A percentile compares a stretch with the other conserved stretches of the same genome.
Evolutionary conservation across 176 grass and related monocot genomes (phyloP).

Genomic region (Puya raimondii): DNA sequence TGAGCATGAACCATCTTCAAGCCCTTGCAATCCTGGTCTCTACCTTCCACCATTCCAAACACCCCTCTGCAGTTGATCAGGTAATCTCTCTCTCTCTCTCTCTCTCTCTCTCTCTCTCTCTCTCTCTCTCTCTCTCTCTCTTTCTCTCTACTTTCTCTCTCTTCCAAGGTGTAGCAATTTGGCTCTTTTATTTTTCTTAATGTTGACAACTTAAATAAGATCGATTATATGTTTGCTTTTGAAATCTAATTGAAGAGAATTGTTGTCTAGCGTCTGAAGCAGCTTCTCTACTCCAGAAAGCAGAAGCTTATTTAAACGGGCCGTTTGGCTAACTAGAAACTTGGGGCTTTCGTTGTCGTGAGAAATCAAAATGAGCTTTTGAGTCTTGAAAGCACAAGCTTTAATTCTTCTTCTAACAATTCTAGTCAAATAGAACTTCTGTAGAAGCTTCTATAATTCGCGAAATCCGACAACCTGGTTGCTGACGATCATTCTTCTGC

Average conservation of each 20-base stretch:
- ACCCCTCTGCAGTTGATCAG: constrained; percentile 92
- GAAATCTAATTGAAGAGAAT: background rate
- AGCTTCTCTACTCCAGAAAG: too few relatives aligned
- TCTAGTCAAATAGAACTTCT: too few relatives aligned
- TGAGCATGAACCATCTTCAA: constrained; percentile 97
- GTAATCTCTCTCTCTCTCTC: constrained; percentile 5
- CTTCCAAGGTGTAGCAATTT: background rate
- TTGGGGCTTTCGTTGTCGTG: too few relatives aligned
- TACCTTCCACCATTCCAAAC: constrained; percentile 84
- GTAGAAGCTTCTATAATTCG: background rate
- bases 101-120: background rate
- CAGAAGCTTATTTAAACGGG: too few relatives aligned
- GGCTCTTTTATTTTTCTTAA: background rate
- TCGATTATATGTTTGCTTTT: background rate
- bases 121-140: background rate
- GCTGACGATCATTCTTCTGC: constrained; percentile 5
- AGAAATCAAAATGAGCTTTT: too few relatives aligned
- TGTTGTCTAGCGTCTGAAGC: too few relatives aligned
- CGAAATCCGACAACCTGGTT: background rate
- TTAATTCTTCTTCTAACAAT: too few relatives aligned
- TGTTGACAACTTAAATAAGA: background rate
- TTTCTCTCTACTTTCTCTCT: background rate
- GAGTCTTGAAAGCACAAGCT: too few relatives aligned
- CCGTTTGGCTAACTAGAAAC: too few relatives aligned
- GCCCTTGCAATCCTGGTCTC: constrained; percentile 89